Evolutionary conservation across 2,329 filamentous ascomycete species (phyloP).

Genomic region (Venturia oleaginea): DNA sequence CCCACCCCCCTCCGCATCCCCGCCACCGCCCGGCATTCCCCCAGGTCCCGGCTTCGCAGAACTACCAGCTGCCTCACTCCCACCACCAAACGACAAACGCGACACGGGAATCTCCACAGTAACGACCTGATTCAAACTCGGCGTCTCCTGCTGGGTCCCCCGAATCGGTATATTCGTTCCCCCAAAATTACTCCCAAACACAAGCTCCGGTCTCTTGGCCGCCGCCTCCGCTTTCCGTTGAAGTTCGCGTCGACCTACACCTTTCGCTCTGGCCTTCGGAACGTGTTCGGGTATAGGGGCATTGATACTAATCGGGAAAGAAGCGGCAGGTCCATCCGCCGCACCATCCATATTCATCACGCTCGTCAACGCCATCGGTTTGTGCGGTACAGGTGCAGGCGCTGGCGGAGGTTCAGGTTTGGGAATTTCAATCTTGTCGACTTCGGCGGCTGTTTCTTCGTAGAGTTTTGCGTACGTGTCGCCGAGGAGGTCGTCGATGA

Average conservation of each 20-base stretch:
- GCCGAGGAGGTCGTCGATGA: slow-evolving; percentile 87
- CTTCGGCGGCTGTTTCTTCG: slow-evolving; percentile 51
- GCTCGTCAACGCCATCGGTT: slow-evolving; percentile 22
- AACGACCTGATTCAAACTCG: slow-evolving; percentile 21
- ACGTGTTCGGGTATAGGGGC: slow-evolving; percentile 16
- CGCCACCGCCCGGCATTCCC: neutral
- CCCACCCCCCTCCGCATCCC: slow-evolving; percentile 18
- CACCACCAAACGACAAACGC: neutral
- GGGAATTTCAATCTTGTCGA: slow-evolving; percentile 43
- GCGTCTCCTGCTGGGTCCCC: slow-evolving; percentile 4
- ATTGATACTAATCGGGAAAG: slow-evolving; percentile 18
- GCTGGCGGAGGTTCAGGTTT: slow-evolving; percentile 31
- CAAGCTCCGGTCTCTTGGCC: slow-evolving; percentile 16
- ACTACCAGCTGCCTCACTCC: neutral
- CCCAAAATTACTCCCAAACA: neutral
- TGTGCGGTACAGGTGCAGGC: slow-evolving; percentile 13
- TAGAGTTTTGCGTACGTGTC: slow-evolving; percentile 80
- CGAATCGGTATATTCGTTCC: slow-evolving; percentile 6
- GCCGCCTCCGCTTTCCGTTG: slow-evolving; percentile 50
- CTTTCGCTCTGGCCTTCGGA: slow-evolving; percentile 39
- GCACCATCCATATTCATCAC: slow-evolving; percentile 27
- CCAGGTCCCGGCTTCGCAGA: neutral
- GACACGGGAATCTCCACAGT: slow-evolving; percentile 5
- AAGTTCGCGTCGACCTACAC: slow-evolving; percentile 51
- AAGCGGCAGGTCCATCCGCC: slow-evolving; percentile 15